phyloP scores from a whole-genome alignment of 306 rosid genomes.

The Styphnolobium japonicum region DNA sequence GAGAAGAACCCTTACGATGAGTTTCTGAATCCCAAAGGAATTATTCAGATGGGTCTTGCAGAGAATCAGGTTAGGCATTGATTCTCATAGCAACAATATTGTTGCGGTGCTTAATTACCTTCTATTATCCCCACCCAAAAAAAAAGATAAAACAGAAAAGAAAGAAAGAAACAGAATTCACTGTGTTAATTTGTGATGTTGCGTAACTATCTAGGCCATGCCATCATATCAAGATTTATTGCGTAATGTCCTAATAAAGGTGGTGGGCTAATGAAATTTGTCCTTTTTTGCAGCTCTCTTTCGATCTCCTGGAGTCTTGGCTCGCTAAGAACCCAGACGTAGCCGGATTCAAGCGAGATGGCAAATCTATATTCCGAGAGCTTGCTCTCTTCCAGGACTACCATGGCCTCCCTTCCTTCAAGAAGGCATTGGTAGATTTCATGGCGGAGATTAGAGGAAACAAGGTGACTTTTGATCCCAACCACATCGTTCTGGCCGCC shows the following conservation, averaged over 20 bases:
- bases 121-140: background rate
- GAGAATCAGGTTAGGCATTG: conserved; percentile 73
- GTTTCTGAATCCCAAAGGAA: conserved; percentile 70
- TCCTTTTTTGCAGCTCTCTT: conserved; percentile 60
- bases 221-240: background rate
- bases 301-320: conserved; percentile 83
- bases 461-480: conserved; percentile 62
- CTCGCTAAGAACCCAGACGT: conserved; percentile 73
- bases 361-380: conserved; percentile 79
- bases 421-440: conserved; percentile 74
- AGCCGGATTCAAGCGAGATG: conserved; percentile 64
- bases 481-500: conserved; percentile 68
- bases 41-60: conserved; percentile 97
- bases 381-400: conserved; percentile 97
- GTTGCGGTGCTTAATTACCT: background rate
- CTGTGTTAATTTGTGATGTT: background rate
- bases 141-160: background rate
- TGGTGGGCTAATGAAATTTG: conserved; percentile 25
- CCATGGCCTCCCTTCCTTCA: conserved; percentile 86
- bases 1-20: conserved; percentile 80
- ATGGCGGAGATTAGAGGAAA: conserved; percentile 79
- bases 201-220: conserved; percentile 2
- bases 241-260: conserved; percentile 10
- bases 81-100: background rate
- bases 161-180: conserved; percentile 12